Evolutionary conservation across 768 basidiomycete species (phyloP).

Genomic region (Boletellus ananas): DNA sequence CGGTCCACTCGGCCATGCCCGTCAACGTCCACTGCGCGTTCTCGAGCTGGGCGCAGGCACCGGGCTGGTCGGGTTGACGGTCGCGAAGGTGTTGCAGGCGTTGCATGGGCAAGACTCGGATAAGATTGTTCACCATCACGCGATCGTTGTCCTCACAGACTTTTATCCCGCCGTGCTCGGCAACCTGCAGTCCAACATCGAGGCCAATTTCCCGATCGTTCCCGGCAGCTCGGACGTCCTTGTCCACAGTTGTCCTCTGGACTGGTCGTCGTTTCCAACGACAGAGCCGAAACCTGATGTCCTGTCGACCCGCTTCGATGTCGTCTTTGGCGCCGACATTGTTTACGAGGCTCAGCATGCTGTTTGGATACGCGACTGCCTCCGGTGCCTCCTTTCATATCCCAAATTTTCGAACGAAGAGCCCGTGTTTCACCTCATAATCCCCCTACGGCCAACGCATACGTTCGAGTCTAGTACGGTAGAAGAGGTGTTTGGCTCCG

Average conservation of each 20-base stretch:
- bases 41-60: slow-evolving; percentile 60
- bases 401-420: slow-evolving; percentile 8
- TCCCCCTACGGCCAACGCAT: slow-evolving; percentile 72
- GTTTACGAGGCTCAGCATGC: slow-evolving; percentile 51
- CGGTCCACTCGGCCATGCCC: not conserved
- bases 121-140: not conserved
- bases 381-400: slow-evolving; percentile 35
- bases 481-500: slow-evolving; percentile 48
- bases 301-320: slow-evolving; percentile 40
- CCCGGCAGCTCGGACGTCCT: slow-evolving; percentile 4
- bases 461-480: slow-evolving; percentile 53
- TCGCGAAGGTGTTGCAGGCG: slow-evolving; percentile 31
- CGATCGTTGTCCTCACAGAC: slow-evolving; percentile 43
- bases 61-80: slow-evolving; percentile 46
- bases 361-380: slow-evolving; percentile 42
- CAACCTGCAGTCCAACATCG: slow-evolving; percentile 46
- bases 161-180: slow-evolving; percentile 45
- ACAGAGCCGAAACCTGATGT: slow-evolving; percentile 13
- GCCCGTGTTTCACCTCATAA: slow-evolving; percentile 61
- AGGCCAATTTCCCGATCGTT: slow-evolving; percentile 29
- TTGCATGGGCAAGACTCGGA: not conserved
- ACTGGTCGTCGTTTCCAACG: slow-evolving; percentile 37
- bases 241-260: slow-evolving; percentile 31
- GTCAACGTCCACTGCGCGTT: slow-evolving; percentile 30
- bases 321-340: slow-evolving; percentile 52